These are phyloP conservation scores for Hypomyces rosellus DNA, from an alignment of 2,329 filamentous ascomycete species.

Conservation along the genomic window DNA sequence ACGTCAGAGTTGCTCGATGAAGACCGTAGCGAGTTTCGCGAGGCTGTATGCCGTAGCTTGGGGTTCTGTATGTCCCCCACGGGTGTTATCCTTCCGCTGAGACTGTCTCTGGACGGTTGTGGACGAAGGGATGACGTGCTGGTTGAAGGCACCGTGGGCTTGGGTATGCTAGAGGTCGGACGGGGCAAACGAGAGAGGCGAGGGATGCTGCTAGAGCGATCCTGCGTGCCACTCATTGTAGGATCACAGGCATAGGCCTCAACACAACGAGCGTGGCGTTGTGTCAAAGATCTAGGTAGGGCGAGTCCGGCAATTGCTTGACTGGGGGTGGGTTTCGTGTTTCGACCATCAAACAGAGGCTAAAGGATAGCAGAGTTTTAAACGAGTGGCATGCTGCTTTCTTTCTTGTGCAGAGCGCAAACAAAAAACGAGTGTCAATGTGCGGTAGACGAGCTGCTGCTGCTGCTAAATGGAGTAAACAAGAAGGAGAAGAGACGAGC, in stretches of 20 bases:
- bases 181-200: slow-evolving; percentile 32
- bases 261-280: not conserved
- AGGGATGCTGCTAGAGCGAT: slow-evolving; percentile 33
- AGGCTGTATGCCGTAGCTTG: slow-evolving; percentile 34
- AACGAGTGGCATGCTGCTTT: not conserved
- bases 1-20: slow-evolving; percentile 16
- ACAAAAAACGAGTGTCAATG: not conserved
- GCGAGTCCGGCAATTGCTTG: not conserved
- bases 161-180: slow-evolving; percentile 26
- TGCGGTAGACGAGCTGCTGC: not conserved
- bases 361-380: not conserved
- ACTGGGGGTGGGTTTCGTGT: slow-evolving; percentile 11
- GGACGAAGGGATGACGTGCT: slow-evolving; percentile 22
- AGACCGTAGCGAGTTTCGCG: slow-evolving; percentile 32
- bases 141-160: slow-evolving; percentile 17
- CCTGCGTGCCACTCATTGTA: slow-evolving; percentile 26
- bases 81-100: slow-evolving; percentile 13
- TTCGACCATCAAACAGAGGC: slow-evolving; percentile 2
- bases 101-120: slow-evolving; percentile 24
- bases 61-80: slow-evolving; percentile 31
- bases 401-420: slow-evolving; percentile 3
- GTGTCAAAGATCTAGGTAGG: not conserved
- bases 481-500: not conserved
- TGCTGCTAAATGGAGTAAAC: not conserved
- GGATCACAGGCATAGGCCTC: not conserved